Evolutionary conservation across 768 basidiomycete species (phyloP).

Genomic region (Pleurotus platypus): DNA sequence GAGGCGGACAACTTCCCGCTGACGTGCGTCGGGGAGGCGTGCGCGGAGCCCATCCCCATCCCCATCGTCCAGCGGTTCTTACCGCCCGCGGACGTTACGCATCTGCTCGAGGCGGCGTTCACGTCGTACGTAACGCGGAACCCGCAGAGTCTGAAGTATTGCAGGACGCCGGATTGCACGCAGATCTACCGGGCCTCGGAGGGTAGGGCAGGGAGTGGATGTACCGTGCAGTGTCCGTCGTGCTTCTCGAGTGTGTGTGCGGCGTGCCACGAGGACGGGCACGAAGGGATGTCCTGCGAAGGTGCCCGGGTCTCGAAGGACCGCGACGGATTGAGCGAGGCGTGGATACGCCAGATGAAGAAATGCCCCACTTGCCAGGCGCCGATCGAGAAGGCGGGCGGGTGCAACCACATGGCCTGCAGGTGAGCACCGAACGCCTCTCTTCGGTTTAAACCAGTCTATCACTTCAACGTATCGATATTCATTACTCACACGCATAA

Average conservation of each 20-base stretch:
- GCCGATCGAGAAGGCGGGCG: slow-evolving; percentile 45
- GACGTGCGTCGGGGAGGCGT: slow-evolving; percentile 61
- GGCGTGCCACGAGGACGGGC: slow-evolving; percentile 42
- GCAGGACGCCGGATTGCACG: slow-evolving; percentile 69
- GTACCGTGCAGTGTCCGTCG: slow-evolving; percentile 31
- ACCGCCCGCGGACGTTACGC: slow-evolving; percentile 42
- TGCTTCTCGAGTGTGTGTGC: slow-evolving; percentile 27
- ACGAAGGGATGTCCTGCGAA: slow-evolving; percentile 49
- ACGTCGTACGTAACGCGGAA: slow-evolving; percentile 49
- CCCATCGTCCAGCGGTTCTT: slow-evolving; percentile 49
- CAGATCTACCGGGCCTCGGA: slow-evolving; percentile 51
- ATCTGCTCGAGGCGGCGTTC: slow-evolving; percentile 53
- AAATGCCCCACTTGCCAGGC: slow-evolving; percentile 43
- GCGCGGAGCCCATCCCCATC: slow-evolving; percentile 49
- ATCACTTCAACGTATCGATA: too few relatives aligned
- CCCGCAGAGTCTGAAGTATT: slow-evolving; percentile 56
- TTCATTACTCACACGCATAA: too few relatives aligned
- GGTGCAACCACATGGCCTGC: slow-evolving; percentile 56
- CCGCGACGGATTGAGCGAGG: slow-evolving; percentile 33
- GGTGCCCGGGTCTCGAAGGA: slow-evolving; percentile 25
- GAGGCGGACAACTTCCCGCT: slow-evolving; percentile 52
- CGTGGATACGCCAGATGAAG: slow-evolving; percentile 39
- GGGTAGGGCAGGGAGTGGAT: not conserved
- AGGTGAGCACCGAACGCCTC: slow-evolving; percentile 16
- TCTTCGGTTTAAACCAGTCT: not conserved